A percentile compares a stretch with the other conserved stretches of the same genome.
phyloP scores from a whole-genome alignment of 2,329 filamentous ascomycete genomes.

The Scedosporium dehoogii region DNA sequence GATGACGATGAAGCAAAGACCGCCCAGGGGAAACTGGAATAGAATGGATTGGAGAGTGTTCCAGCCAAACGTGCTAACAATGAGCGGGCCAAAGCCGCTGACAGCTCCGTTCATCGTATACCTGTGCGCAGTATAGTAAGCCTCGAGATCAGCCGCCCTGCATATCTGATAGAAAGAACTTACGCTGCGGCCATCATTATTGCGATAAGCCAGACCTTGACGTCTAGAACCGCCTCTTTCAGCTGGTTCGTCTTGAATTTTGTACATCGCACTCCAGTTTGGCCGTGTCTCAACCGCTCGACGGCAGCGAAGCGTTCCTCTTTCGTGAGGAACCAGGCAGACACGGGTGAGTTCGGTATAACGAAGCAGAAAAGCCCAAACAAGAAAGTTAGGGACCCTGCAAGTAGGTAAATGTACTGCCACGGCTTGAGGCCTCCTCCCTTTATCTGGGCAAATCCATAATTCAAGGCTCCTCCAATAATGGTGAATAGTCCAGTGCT shows the following conservation, averaged over 20 bases:
- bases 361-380: slow-evolving; percentile 57
- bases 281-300: slow-evolving; percentile 50
- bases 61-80: slow-evolving; percentile 63
- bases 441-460: slow-evolving; percentile 55
- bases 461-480: slow-evolving; percentile 54
- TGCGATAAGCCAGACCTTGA: slow-evolving; percentile 53
- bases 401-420: slow-evolving; percentile 64
- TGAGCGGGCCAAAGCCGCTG: slow-evolving; percentile 60
- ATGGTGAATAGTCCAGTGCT: slow-evolving; percentile 50
- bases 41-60: slow-evolving; percentile 55
- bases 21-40: slow-evolving; percentile 66
- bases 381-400: slow-evolving; percentile 51
- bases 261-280: slow-evolving; percentile 53
- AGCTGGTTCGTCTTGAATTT: slow-evolving; percentile 51
- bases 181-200: slow-evolving; percentile 58
- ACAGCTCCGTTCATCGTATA: slow-evolving; percentile 66
- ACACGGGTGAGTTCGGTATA: slow-evolving; percentile 54
- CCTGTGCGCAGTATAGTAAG: not conserved
- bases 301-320: slow-evolving; percentile 56
- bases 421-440: slow-evolving; percentile 46
- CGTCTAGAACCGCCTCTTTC: slow-evolving; percentile 45
- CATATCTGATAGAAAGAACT: not conserved
- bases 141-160: not conserved
- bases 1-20: slow-evolving; percentile 56
- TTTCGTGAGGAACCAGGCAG: slow-evolving; percentile 57